phyloP scores from a whole-genome alignment of 2,329 filamentous ascomycete species.

The Albophoma yamanashiensis region DNA sequence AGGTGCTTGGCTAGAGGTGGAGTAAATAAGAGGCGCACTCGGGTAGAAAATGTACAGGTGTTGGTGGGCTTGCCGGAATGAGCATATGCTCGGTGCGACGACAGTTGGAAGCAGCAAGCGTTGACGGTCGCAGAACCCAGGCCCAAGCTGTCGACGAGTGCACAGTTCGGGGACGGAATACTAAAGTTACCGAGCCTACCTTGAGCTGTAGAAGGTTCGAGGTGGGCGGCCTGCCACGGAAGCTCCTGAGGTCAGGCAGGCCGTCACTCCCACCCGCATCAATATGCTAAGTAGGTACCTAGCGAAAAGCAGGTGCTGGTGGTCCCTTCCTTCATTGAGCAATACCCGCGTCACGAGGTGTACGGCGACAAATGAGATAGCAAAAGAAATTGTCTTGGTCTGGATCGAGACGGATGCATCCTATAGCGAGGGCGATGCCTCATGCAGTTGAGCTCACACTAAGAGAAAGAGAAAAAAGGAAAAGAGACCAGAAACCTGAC shows the following conservation, averaged over 20 bases:
- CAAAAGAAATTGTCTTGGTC: conserved; percentile 5
- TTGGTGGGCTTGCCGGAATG: not conserved
- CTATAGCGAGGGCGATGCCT: conserved; percentile 1
- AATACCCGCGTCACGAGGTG: not conserved
- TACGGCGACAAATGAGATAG: not conserved
- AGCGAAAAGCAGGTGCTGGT: no score
- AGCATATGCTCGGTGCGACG: not conserved
- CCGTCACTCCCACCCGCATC: not conserved
- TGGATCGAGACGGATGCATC: conserved; percentile 5
- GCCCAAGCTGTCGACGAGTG: not conserved
- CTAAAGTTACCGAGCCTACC: no score
- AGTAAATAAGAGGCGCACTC: conserved; percentile 1
- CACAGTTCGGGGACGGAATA: not conserved
- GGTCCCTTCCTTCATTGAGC: not conserved
- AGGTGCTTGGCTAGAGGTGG: conserved; percentile 1
- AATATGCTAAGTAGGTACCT: no score
- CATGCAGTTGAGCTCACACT: conserved; percentile 3
- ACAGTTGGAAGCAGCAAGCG: not conserved
- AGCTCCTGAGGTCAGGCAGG: not conserved
- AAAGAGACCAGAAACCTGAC: conserved; percentile 1
- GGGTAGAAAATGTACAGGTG: not conserved
- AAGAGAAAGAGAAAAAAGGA: conserved; percentile 1
- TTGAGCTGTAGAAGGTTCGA: not conserved
- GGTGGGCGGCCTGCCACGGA: not conserved
- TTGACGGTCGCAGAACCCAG: not conserved